Conservation (phyloP, 345 rosid genomes). For the Salix koriyanagi region DNA sequence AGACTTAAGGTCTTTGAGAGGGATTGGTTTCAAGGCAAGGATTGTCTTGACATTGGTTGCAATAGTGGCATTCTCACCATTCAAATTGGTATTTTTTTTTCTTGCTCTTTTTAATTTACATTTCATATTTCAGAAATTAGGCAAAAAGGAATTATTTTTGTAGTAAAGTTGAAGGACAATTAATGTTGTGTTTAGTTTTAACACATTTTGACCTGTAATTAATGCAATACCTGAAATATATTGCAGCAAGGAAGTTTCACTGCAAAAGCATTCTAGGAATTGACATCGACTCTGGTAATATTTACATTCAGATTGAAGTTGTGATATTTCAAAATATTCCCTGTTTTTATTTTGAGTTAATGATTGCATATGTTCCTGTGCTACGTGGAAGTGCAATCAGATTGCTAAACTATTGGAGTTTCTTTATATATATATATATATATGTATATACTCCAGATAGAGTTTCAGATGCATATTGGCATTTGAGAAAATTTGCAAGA, state of each 20-base stretch:
- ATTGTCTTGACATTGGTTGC: constrained; percentile 92
- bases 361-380: background rate
- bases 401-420: background rate
- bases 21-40: constrained; percentile 78
- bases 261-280: constrained; percentile 80
- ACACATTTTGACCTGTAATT: background rate
- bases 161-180: background rate
- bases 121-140: background rate
- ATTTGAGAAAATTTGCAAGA: constrained; percentile 54
- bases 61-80: constrained; percentile 76
- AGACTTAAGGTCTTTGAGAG: constrained; percentile 65
- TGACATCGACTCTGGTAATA: constrained; percentile 90
- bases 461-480: constrained; percentile 73
- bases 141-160: background rate
- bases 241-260: constrained; percentile 65
- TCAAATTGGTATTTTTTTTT: constrained; percentile 50
- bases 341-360: too few relatives aligned
- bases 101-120: background rate
- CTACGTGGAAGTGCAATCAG: background rate
- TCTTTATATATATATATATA: background rate
- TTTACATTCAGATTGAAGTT: background rate
- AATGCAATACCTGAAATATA: background rate
- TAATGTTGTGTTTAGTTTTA: too few relatives aligned
- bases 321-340: too few relatives aligned
- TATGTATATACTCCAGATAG: constrained; percentile 34